Conservation (phyloP, 148 eudicot species). For the Rhododendron mucronatum region DNA sequence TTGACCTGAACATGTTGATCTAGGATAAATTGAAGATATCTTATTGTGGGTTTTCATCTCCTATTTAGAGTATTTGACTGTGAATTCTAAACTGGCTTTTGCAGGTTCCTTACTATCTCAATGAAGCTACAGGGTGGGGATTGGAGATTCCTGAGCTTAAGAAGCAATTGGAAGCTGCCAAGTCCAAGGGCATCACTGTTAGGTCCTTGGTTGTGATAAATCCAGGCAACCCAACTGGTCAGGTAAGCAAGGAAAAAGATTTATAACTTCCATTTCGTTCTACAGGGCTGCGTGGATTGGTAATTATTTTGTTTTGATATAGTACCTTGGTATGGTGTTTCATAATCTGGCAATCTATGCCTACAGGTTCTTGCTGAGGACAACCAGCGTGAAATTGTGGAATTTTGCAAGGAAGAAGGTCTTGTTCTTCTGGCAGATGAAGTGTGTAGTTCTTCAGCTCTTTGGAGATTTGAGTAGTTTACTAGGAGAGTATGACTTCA, state of each 20-base stretch:
- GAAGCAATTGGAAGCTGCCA: slow-evolving; percentile 71
- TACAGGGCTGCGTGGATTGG: slow-evolving; percentile 4
- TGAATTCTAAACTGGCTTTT: slow-evolving; percentile 3
- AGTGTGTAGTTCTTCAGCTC: slow-evolving; percentile 37
- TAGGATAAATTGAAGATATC: neutral
- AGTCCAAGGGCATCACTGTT: slow-evolving; percentile 66
- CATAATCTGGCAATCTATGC: neutral
- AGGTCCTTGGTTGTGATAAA: slow-evolving; percentile 95
- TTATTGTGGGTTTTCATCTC: neutral
- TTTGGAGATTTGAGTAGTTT: slow-evolving; percentile 3
- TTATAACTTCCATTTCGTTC: neutral
- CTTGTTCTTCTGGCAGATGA: slow-evolving; percentile 95
- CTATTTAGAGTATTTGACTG: neutral
- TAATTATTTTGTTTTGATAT: neutral
- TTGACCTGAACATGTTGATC: neutral
- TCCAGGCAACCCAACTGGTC: slow-evolving; percentile 98
- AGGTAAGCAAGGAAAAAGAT: slow-evolving; percentile 26
- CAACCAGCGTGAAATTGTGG: slow-evolving; percentile 73
- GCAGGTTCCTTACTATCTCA: slow-evolving; percentile 92
- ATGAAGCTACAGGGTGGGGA: slow-evolving; percentile 95
- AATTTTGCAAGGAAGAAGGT: slow-evolving; percentile 89
- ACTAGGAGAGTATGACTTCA: neutral
- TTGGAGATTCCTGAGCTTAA: slow-evolving; percentile 76
- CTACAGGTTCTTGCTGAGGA: slow-evolving; percentile 83
- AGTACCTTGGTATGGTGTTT: neutral